Conservation (phyloP, 2,329 filamentous ascomycete genomes). For the Pseudogymnoascus sp. region DNA sequence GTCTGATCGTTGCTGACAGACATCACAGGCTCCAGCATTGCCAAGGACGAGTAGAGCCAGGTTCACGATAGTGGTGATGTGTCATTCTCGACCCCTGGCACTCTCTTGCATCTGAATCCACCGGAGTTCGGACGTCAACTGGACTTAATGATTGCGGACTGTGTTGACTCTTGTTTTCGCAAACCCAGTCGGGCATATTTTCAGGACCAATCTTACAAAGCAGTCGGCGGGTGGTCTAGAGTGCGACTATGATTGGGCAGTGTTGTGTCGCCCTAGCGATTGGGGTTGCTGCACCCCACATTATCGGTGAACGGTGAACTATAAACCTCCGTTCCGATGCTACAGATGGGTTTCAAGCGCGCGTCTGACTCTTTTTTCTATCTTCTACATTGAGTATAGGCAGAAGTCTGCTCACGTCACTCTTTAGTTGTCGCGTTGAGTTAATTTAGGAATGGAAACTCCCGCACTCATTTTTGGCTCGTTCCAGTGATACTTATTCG, state of each 20-base stretch:
- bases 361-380: background rate
- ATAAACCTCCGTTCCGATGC: background rate
- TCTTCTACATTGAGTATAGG: background rate
- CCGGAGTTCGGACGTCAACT: background rate
- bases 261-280: background rate
- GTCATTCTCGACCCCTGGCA: background rate
- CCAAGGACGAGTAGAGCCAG: background rate
- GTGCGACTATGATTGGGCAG: background rate
- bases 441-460: background rate
- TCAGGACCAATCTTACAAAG: background rate
- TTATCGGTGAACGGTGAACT: background rate
- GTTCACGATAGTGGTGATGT: background rate
- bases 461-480: background rate
- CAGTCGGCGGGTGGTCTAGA: background rate
- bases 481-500: background rate
- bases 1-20: background rate
- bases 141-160: background rate
- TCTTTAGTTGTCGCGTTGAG: background rate
- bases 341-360: background rate
- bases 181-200: background rate
- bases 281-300: background rate
- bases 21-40: background rate
- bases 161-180: background rate
- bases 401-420: constrained; percentile 1
- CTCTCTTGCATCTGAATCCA: background rate